Conservation (phyloP, 495 filamentous ascomycete genomes). For the Talaromyces stipitatus region DNA sequence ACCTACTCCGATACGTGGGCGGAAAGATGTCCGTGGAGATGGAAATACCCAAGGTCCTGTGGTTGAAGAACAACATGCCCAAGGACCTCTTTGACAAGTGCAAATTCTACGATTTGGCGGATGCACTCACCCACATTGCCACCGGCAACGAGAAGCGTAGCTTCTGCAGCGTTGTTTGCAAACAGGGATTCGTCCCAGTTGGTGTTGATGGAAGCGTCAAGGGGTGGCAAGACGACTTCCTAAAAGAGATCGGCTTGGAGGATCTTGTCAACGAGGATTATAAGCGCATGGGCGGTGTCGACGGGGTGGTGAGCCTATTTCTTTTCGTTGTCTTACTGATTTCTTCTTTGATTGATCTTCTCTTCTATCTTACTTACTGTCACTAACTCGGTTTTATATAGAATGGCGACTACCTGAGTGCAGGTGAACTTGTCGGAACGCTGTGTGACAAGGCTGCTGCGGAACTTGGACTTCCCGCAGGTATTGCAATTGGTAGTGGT, state of each 20-base stretch:
- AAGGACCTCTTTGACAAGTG: constrained; percentile 78
- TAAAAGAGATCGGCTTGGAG: constrained; percentile 69
- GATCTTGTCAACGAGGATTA: constrained; percentile 82
- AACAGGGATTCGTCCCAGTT: constrained; percentile 91
- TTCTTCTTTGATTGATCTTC: constrained; percentile 6
- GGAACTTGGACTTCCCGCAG: constrained; percentile 78
- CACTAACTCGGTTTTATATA: constrained; percentile 25
- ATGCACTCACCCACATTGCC: constrained; percentile 91
- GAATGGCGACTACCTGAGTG: constrained; percentile 86
- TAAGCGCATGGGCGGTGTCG: constrained; percentile 84
- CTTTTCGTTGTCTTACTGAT: constrained; percentile 11
- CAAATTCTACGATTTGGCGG: constrained; percentile 92
- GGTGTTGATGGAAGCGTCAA: constrained; percentile 96
- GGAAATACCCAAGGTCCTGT: constrained; percentile 96
- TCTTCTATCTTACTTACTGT: not conserved
- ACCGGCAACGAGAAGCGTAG: constrained; percentile 90
- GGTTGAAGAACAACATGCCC: constrained; percentile 98
- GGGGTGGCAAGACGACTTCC: constrained; percentile 95
- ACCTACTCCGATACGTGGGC: constrained; percentile 90
- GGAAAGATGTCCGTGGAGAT: constrained; percentile 98
- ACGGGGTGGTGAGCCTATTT: constrained; percentile 76
- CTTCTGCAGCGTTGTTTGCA: constrained; percentile 91
- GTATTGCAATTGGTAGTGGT: constrained; percentile 87
- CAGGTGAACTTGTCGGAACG: constrained; percentile 80
- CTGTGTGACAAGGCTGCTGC: constrained; percentile 75